These are phyloP conservation scores for Anethum foeniculum DNA, from an alignment of 140 eudicot species.

Conservation along the genomic window DNA sequence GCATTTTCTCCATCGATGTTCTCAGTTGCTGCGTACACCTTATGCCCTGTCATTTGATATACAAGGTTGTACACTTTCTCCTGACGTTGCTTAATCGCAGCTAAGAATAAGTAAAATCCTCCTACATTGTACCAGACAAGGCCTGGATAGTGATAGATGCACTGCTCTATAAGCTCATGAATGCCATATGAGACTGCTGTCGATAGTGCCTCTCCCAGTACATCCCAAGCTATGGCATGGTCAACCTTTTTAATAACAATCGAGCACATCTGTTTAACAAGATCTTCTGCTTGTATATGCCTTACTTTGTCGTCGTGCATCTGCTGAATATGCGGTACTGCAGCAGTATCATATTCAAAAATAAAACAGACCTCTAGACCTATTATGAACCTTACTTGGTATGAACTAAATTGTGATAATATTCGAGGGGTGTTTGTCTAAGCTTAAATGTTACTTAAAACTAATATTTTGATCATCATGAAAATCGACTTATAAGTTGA, in stretches of 20 bases:
- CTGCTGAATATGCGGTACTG: background rate
- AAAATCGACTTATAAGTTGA: background rate
- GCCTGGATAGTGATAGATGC: background rate
- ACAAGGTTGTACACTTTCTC: constrained; percentile 27
- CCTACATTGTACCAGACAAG: constrained; percentile 6
- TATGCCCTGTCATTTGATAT: constrained; percentile 31
- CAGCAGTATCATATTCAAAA: too few species aligned
- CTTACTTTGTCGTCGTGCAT: background rate
- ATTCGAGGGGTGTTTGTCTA: too few species aligned
- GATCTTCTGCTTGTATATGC: constrained; percentile 5
- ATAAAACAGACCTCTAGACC: background rate
- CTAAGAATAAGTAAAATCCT: constrained; percentile 3
- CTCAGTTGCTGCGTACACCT: constrained; percentile 16
- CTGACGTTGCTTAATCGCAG: constrained; percentile 31
- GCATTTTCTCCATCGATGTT: constrained; percentile 19
- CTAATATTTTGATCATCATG: too few species aligned
- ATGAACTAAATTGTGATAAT: background rate
- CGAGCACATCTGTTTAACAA: constrained; percentile 2
- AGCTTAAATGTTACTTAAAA: too few species aligned
- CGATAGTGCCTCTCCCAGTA: background rate
- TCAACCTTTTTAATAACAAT: background rate
- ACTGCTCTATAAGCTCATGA: constrained; percentile 1
- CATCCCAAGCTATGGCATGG: constrained; percentile 13
- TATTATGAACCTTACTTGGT: too few species aligned
- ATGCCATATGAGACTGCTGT: constrained; percentile 1